Base-by-base conservation (phyloP, 768 basidiomycete species). In the Suillus americanus region DNA sequence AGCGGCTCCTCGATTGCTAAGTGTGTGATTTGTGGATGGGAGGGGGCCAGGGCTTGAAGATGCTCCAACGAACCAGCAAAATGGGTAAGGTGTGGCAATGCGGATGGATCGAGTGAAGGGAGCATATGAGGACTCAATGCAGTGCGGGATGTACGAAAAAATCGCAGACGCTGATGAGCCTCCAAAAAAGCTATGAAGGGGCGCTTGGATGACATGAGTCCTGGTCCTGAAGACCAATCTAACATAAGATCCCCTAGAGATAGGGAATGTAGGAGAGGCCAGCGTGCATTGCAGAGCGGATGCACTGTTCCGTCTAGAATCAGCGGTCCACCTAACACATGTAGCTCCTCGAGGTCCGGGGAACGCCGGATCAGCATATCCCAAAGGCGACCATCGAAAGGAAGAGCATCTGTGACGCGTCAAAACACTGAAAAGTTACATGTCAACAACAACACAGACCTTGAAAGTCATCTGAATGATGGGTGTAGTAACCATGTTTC, bases 31-130 rank as follows among this genome's bases (percentile, higher is more conserved):
- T 74, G 79, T 40, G 74, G 75, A 66, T 81, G 82, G 5, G 85
- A 74, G 16, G 72, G 71, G 18, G 85, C 82, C 8, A 92, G 79
- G 25, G 81, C 85, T 67, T 89, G 88, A 12, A 92, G 77, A 67
- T 91, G 90, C 35, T 83, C 82, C 59, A 90, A 80, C 4, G 89
- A 85, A 10, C 91, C 91, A 37, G 83, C 82, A 71, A 92, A 92
- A 41, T 83, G 81, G 10, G 81, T 83, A 65, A 91, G 78, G 37
- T 73, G 66, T 6, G 81, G 77, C 12, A 90, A 79, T 10, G 85
- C 77, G 12, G 77, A 77, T 0, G 78, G 75, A 38, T 79, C 78
- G 20, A 91, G 75, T 2, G 81, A 74, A 28, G 82, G 71, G 60
- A 91, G 79, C 54, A 89, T 84, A 23, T 78, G 73, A 16, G 86